Conservation (phyloP, 495 filamentous ascomycete genomes). For the Bathelium albidoporum region DNA sequence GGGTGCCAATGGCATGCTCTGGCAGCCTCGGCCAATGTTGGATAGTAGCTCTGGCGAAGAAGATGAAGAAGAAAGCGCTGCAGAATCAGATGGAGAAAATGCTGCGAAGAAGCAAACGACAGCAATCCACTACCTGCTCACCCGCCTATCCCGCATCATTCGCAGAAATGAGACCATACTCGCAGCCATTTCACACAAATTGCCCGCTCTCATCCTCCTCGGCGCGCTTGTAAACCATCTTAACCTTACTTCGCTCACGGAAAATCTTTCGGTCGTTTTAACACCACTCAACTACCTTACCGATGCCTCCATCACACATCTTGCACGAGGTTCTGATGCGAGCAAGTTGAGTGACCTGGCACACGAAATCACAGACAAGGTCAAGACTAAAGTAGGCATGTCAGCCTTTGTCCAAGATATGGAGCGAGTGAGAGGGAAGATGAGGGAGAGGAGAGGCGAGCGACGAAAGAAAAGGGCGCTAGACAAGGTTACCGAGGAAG, state of each 20-base stretch:
- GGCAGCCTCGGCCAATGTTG: slow-evolving; percentile 15
- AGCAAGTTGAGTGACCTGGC: slow-evolving; percentile 57
- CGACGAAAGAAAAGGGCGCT: slow-evolving; percentile 75
- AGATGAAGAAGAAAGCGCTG: slow-evolving; percentile 24
- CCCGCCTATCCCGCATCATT: slow-evolving; percentile 62
- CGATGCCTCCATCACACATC: slow-evolving; percentile 60
- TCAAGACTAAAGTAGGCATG: slow-evolving; percentile 81
- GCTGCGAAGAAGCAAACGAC: slow-evolving; percentile 24
- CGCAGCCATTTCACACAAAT: slow-evolving; percentile 46
- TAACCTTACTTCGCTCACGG: slow-evolving; percentile 42
- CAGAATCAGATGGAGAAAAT: slow-evolving; percentile 28
- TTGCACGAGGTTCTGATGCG: slow-evolving; percentile 51
- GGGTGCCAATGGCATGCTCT: slow-evolving; percentile 50
- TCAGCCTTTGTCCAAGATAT: slow-evolving; percentile 61
- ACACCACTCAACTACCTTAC: slow-evolving; percentile 75
- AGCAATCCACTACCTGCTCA: slow-evolving; percentile 63
- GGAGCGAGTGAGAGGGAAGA: slow-evolving; percentile 53
- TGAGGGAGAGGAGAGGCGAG: slow-evolving; percentile 58
- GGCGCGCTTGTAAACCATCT: slow-evolving; percentile 49
- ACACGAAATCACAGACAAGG: slow-evolving; percentile 56
- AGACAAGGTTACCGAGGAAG: slow-evolving; percentile 66
- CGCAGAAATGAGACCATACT: slow-evolving; percentile 53
- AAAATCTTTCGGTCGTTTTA: slow-evolving; percentile 56
- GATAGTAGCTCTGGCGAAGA: slow-evolving; percentile 33
- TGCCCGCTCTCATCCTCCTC: slow-evolving; percentile 62